Evolutionary conservation across 2,329 filamentous ascomycete species (phyloP).

Genomic region (Fusarium xyrophilum): DNA sequence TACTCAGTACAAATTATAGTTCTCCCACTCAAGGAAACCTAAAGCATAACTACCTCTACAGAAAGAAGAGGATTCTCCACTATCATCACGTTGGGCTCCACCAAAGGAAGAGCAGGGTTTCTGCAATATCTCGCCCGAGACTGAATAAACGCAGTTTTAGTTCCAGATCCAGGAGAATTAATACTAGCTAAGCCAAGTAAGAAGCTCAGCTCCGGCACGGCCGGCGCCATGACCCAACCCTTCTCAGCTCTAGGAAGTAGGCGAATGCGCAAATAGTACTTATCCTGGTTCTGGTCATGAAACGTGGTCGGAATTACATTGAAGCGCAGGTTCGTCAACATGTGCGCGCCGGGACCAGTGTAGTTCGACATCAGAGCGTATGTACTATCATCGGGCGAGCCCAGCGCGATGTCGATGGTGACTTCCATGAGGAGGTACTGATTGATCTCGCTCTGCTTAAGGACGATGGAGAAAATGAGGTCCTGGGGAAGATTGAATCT

Average conservation of each 20-base stretch:
- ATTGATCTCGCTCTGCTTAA: neutral
- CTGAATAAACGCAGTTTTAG: neutral
- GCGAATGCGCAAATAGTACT: neutral
- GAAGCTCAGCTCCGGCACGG: neutral
- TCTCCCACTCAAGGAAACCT: no score
- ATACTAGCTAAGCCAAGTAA: neutral
- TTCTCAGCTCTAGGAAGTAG: neutral
- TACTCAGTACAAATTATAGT: no score
- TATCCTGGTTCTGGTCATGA: neutral
- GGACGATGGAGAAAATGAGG: neutral
- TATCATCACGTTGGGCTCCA: neutral
- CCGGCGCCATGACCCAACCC: neutral
- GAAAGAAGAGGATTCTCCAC: neutral
- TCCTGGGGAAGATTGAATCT: neutral
- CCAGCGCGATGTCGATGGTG: neutral
- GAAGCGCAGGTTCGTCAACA: constrained; percentile 1
- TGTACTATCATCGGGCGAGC: fast-evolving
- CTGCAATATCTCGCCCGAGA: constrained; percentile 1
- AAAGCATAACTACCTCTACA: neutral
- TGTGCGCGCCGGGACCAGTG: neutral
- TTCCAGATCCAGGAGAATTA: neutral
- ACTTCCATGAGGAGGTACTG: neutral
- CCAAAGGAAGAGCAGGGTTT: neutral
- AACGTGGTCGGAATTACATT: neutral
- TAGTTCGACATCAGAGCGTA: neutral